These are phyloP conservation scores for Lactarius indigo DNA, from an alignment of 768 basidiomycete species.

Conservation along the genomic window DNA sequence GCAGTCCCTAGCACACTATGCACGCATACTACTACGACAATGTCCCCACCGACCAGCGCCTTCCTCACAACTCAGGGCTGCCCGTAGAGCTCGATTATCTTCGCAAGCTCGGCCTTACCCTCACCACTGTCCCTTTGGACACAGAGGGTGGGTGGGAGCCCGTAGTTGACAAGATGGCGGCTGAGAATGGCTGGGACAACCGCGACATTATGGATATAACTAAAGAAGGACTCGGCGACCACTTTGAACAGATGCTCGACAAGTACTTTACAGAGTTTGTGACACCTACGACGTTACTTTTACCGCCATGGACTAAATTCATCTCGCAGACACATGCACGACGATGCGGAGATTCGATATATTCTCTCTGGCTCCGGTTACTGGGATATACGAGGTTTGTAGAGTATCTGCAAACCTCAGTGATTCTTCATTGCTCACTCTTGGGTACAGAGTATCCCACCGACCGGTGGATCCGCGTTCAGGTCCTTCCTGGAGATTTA, in stretches of 20 bases:
- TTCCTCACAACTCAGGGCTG: conserved; percentile 67
- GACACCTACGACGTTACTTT: not conserved
- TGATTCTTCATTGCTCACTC: not conserved
- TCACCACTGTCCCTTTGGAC: conserved; percentile 64
- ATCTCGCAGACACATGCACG: conserved; percentile 73
- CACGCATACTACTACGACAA: conserved; percentile 75
- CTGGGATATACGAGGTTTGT: conserved; percentile 84
- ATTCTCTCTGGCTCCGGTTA: conserved; percentile 80
- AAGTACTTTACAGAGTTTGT: conserved; percentile 75
- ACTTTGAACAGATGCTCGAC: conserved; percentile 78
- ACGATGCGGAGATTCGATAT: conserved; percentile 93
- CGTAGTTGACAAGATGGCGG: conserved; percentile 59
- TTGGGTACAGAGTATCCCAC: conserved; percentile 52
- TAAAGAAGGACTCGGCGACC: conserved; percentile 73
- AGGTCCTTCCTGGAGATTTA: conserved; percentile 74
- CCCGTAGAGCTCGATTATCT: conserved; percentile 54
- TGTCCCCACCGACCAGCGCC: conserved; percentile 74
- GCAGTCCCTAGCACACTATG: conserved; percentile 39
- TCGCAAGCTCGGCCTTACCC: conserved; percentile 54
- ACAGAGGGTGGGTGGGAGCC: conserved; percentile 42
- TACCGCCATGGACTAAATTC: not conserved
- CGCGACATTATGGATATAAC: conserved; percentile 76
- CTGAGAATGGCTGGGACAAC: conserved; percentile 75
- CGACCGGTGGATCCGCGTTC: conserved; percentile 79
- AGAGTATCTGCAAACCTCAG: not conserved